Base-by-base conservation (phyloP, 2,329 filamentous ascomycete genomes). In the Alternaria tenuissima region DNA sequence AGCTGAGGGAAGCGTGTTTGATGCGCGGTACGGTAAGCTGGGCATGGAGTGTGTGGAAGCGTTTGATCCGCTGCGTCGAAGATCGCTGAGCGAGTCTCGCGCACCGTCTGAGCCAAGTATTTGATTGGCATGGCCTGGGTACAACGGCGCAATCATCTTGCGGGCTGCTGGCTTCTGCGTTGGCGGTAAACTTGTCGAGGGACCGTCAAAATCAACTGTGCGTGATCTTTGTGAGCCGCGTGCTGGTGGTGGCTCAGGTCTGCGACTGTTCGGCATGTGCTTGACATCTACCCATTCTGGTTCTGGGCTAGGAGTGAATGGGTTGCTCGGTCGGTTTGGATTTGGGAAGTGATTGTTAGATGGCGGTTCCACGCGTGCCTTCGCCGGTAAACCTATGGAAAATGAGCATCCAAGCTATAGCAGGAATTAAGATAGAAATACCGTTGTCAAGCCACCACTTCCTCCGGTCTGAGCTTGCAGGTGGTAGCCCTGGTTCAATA, bases 221-320 rank as follows among this genome's bases (percentile, higher is more conserved):
- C 69, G 69, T 30, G 73, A 64, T 55, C 74, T 60, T 46, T 70
- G 64, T 24, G 75, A 70, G 32, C 74, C 73, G 46, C 76, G 61
- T 22, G 76, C 57, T 34, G 75, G 75, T 18, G 76, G 76, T 24
- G 73, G 74, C 44, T 75, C 71, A 12, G 76, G 73, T 55, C 62
- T 71, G 32, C 59, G 38, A 46, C 46, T 59, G 24, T 38, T 57
- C 9, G 59, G 61, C 51, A 74, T 63, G 6, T 67, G 67, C 56
- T 68, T 69, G 5, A 84, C 78, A 59, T 82, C 79, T 36, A 96
- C 88, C 95, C 95, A 98, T 71, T 97, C 94, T 9, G 90, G 87
- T 76, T 96, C 92, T 32, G 89, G 85, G 2, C 86, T 89, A 0
- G 86, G 82, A 1, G 85, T 85, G 76, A 96, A 98, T 0, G 95